Percentiles rank a stretch among this genome's conserved stretches.
Evolutionary conservation across 192 early-diverging fungal genomes (phyloP).

Genomic region (Nowakowskiella sp.): DNA sequence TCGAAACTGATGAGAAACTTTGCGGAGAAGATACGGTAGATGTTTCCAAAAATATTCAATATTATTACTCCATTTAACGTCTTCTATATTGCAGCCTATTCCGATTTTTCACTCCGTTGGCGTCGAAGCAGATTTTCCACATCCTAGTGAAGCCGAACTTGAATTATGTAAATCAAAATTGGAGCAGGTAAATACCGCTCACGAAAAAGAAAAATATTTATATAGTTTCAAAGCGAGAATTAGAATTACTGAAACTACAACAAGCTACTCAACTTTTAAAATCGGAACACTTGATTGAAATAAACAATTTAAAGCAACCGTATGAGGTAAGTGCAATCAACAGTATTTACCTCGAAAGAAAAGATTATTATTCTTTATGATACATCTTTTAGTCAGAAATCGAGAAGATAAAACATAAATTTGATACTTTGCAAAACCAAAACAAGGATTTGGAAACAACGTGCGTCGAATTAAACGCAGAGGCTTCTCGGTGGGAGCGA

Average conservation of each 20-base stretch:
- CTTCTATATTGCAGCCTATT: too few species aligned
- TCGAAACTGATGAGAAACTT: not conserved
- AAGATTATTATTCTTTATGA: not conserved
- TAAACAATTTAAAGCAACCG: not conserved
- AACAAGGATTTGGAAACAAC: slow-evolving; percentile 6
- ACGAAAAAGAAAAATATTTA: slow-evolving; percentile 2
- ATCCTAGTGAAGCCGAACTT: slow-evolving; percentile 3
- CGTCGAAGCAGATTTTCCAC: not conserved
- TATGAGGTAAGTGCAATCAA: slow-evolving; percentile 2
- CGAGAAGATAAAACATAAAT: not conserved
- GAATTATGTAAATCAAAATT: not conserved
- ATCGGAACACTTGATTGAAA: not conserved
- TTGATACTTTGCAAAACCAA: slow-evolving; percentile 2
- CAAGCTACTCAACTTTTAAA: not conserved
- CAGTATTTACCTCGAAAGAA: not conserved
- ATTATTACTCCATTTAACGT: slow-evolving; percentile 3
- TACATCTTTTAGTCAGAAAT: not conserved
- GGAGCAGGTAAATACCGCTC: not conserved
- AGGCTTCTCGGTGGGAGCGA: not conserved
- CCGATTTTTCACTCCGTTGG: not conserved
- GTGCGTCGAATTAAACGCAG: too few species aligned
- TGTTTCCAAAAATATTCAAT: slow-evolving; percentile 3
- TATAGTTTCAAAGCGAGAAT: slow-evolving; percentile 1
- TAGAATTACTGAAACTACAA: not conserved
- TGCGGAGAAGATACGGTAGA: not conserved